Base-by-base conservation (phyloP, 768 basidiomycete genomes). In the Lepiota venenata region DNA sequence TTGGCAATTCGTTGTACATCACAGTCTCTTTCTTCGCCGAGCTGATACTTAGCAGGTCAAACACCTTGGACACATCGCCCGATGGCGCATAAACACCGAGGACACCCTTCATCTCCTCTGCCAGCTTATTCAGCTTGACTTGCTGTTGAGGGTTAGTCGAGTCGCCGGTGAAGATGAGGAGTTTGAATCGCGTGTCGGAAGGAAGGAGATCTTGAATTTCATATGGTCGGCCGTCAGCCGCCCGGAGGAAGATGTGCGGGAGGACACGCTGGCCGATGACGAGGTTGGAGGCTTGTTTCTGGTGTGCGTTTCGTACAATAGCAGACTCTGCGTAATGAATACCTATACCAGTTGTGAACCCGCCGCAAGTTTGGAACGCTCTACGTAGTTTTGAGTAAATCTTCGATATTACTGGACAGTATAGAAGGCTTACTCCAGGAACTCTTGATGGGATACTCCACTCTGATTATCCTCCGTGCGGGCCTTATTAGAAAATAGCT, bases 401-500 rank as follows among this genome's bases (percentile, higher is more conserved):
- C 15, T 20, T 2, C 5, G 27, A 53, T 22, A 37, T 21, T 20
- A 10, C 11, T 11, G 45, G 25, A 27, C 18, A 15, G 21, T 32
- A 37, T 18, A 11, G 40, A 12, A 7, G 27, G 50, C 42, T 49
- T 58, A 77, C 78, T 68, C 61, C n/a, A 78, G 60, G 61, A 84
- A 82, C 29, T 79, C 75, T 32, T 75, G 72, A 50, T 79, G 78
- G 1, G 80, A 75, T 16, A 84, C 78, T 18, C 82, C 82, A 37
- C 77, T 73, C 48, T 71, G 63, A 45, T 74, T 63, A 2, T 71
- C 69, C 32, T 69, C 67, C 4, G 81, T 82, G 29, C 74, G 72
- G 3, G 86, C 83, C 64, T 85, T 85, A 37, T 80, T 80, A 18
- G 86, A 88, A 64, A 87, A 88, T n/a, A 88, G 69, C 12, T 73